Conservation (phyloP, 768 basidiomycete genomes). For the Pleurotus giganteus region DNA sequence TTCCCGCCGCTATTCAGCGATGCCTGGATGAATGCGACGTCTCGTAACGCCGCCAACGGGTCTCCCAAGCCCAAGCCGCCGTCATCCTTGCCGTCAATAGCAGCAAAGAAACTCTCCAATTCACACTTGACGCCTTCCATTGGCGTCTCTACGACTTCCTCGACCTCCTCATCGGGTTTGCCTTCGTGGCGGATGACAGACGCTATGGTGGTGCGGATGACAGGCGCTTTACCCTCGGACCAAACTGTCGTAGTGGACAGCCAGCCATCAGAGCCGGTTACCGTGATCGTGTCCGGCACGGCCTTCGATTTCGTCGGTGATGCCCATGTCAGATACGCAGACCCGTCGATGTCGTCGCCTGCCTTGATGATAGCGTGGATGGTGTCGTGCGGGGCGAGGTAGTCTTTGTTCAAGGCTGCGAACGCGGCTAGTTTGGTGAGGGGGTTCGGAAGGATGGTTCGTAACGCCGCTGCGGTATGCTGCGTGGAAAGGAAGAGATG, state of each 20-base stretch:
- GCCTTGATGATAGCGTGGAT: constrained; percentile 57
- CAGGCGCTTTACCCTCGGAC: constrained; percentile 16
- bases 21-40: constrained; percentile 81
- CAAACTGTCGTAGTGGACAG: constrained; percentile 41
- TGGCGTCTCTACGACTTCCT: constrained; percentile 50
- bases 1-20: constrained; percentile 64
- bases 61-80: constrained; percentile 52
- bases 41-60: constrained; percentile 61
- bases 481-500: constrained; percentile 21
- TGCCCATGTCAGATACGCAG: constrained; percentile 62
- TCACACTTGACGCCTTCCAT: constrained; percentile 55
- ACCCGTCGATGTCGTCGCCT: constrained; percentile 52
- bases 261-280: constrained; percentile 67
- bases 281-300: constrained; percentile 36
- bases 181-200: constrained; percentile 31
- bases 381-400: constrained; percentile 79
- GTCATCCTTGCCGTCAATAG: constrained; percentile 49
- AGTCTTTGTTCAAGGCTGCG: constrained; percentile 66
- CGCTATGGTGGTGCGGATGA: constrained; percentile 39
- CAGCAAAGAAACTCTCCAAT: constrained; percentile 56
- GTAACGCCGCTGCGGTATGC: constrained; percentile 68
- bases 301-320: constrained; percentile 45
- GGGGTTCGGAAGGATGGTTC: constrained; percentile 52
- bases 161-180: constrained; percentile 43
- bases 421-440: constrained; percentile 59